A percentile compares a stretch with the other conserved stretches of the same genome.
Evolutionary conservation across 768 basidiomycete genomes (phyloP).

Genomic region (Trametes meyenii): DNA sequence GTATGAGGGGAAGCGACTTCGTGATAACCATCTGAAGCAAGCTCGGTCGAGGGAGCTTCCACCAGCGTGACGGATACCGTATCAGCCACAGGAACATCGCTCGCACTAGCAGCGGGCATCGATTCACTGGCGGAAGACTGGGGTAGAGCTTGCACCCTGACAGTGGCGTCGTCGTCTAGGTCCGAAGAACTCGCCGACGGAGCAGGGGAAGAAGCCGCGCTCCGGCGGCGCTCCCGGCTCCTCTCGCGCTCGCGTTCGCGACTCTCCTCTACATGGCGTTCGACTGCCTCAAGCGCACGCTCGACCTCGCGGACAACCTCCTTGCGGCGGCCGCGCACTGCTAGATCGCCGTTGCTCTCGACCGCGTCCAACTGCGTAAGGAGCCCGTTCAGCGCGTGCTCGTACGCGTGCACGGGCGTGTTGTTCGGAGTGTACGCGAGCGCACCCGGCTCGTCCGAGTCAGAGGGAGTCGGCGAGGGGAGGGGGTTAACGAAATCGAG

Average conservation of each 20-base stretch:
- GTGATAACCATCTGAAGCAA: no score
- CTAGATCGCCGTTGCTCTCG: conserved; percentile 59
- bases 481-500: conserved; percentile 34
- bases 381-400: conserved; percentile 59
- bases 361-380: conserved; percentile 61
- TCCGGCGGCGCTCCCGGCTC: conserved; percentile 16
- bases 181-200: background rate
- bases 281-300: conserved; percentile 55
- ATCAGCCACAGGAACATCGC: background rate
- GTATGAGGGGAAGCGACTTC: no score
- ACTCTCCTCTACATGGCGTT: conserved; percentile 48
- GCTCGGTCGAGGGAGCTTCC: background rate
- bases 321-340: conserved; percentile 54
- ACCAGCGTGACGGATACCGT: background rate
- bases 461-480: background rate
- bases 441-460: conserved; percentile 29
- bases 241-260: conserved; percentile 35
- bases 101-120: background rate
- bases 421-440: conserved; percentile 63
- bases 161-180: background rate
- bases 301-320: conserved; percentile 58
- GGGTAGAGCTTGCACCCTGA: background rate
- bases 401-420: conserved; percentile 62
- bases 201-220: conserved; percentile 2
- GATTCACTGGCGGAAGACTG: background rate